These are phyloP conservation scores for Hypoxylon fuscum DNA, from an alignment of 495 filamentous ascomycete species.

Conservation along the genomic window DNA sequence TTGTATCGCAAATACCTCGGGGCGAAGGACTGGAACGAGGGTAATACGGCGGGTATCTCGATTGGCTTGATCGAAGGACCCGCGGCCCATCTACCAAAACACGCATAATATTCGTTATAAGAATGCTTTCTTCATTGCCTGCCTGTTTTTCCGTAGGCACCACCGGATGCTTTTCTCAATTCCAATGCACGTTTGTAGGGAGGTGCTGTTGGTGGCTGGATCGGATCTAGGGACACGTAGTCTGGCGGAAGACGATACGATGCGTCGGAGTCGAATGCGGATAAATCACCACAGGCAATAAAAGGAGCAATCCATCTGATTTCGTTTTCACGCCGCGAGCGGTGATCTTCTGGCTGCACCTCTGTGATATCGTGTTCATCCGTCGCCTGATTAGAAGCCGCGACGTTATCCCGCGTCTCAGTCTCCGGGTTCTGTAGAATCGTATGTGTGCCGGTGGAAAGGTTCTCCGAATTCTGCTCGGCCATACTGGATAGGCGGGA, in stretches of 20 bases:
- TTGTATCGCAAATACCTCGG: slow-evolving; percentile 61
- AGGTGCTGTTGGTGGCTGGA: slow-evolving; percentile 96
- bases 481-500: slow-evolving; percentile 59
- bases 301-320: slow-evolving; percentile 90
- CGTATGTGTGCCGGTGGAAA: slow-evolving; percentile 49
- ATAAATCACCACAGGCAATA: slow-evolving; percentile 95
- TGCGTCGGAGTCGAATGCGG: slow-evolving; percentile 92
- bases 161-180: slow-evolving; percentile 76
- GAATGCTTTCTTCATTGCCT: slow-evolving; percentile 26
- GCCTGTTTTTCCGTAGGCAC: slow-evolving; percentile 80
- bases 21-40: slow-evolving; percentile 52
- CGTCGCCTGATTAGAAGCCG: slow-evolving; percentile 26
- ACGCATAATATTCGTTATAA: not conserved
- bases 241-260: slow-evolving; percentile 82
- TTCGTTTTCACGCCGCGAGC: slow-evolving; percentile 54
- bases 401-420: slow-evolving; percentile 51
- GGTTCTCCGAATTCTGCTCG: slow-evolving; percentile 43
- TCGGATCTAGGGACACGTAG: slow-evolving; percentile 83
- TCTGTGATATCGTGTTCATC: slow-evolving; percentile 69
- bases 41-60: slow-evolving; percentile 32
- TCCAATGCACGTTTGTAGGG: slow-evolving; percentile 93
- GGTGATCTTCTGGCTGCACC: slow-evolving; percentile 60
- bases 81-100: slow-evolving; percentile 19
- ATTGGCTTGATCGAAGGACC: slow-evolving; percentile 40
- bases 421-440: slow-evolving; percentile 51